Evolutionary conservation across 331 rosid genomes (phyloP).

Genomic region (Phaseolus coccineus): DNA sequence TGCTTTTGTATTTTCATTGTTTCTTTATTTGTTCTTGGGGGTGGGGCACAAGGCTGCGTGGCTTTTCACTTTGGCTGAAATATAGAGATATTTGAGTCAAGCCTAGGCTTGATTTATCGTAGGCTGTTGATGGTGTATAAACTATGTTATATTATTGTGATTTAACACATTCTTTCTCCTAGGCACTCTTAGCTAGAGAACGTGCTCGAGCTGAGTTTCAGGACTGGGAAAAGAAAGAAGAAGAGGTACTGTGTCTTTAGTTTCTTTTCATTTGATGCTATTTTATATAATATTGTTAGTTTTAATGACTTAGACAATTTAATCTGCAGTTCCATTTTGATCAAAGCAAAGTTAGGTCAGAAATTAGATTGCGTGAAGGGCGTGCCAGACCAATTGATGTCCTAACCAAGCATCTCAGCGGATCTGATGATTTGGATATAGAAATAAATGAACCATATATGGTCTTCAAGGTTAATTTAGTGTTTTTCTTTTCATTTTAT

Average conservation of each 20-base stretch:
- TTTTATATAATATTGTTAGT: conserved; percentile 33
- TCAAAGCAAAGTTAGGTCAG: conserved; percentile 98
- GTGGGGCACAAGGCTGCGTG: background rate
- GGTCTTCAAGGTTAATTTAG: conserved; percentile 82
- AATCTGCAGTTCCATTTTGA: conserved; percentile 89
- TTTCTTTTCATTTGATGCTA: conserved; percentile 17
- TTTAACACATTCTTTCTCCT: conserved; percentile 43
- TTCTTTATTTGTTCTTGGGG: background rate
- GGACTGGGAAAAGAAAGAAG: conserved; percentile 99
- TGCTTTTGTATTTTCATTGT: conserved; percentile 4
- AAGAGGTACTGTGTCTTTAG: conserved; percentile 68
- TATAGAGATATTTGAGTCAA: conserved; percentile 11
- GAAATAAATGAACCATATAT: conserved; percentile 90
- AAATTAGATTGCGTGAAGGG: conserved; percentile 98
- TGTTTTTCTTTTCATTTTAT: conserved; percentile 22
- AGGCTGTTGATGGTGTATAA: background rate
- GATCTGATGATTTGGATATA: conserved; percentile 86
- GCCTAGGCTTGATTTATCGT: conserved; percentile 23
- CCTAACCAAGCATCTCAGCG: conserved; percentile 83
- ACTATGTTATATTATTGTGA: conserved; percentile 27
- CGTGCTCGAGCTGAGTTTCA: conserved; percentile 99
- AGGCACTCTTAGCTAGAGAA: conserved; percentile 97
- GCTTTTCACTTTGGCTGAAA: conserved; percentile 20
- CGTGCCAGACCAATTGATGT: conserved; percentile 94
- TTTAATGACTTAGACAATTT: conserved; percentile 38